Base-by-base conservation (phyloP, 2,329 filamentous ascomycete species). In the Ophiostoma sp. region DNA sequence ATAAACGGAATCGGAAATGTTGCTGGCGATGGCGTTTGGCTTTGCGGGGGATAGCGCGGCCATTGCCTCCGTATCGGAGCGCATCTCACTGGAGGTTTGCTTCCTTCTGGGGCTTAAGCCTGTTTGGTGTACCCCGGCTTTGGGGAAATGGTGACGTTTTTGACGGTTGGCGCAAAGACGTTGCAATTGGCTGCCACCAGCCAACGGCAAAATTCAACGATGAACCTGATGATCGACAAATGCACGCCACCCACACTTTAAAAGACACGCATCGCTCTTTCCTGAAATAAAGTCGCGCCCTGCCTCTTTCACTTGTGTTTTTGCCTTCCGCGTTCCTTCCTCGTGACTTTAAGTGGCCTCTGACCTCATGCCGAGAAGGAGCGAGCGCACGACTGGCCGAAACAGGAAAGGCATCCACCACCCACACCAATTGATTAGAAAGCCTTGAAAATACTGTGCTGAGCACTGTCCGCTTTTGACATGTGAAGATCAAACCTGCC, bases 401-500 rank as follows among this genome's bases (percentile, higher is more conserved):
- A 52, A 50, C 22, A 33, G 64, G 64, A 68, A 68, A 68, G 42
- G 64, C 64, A 68, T 31, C 15, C 63, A 68, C 63, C 39, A 17
- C 4, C 19, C 25, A 68, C 61, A 19, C n/a, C 61, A 39, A 17
- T 48, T 33, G 64, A 33, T 31, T 31, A 68, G 25, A 68, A 68
- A 19, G 17, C 11, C 25, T 12, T 22, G 12, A 45, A 55, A 22
- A 55, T 42, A 57, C 31, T 70, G 68, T 70, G n/a, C 33, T 28
- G 2, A 17, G 22, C 69, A 70, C 69, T 59, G 69, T 70, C 69
- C 11, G 48, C 15, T 42, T 70, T 57, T 70, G 69, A 70, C 69
- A 70, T 70, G 69, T 70, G 69, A 70, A 70, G 69, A 70, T 70
- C 42, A n/a, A 52, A 52, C 68, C 45, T 36, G 28, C 7, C 28